Conservation (phyloP, 352 stramenopile species). For the Albugo laibachii region DNA sequence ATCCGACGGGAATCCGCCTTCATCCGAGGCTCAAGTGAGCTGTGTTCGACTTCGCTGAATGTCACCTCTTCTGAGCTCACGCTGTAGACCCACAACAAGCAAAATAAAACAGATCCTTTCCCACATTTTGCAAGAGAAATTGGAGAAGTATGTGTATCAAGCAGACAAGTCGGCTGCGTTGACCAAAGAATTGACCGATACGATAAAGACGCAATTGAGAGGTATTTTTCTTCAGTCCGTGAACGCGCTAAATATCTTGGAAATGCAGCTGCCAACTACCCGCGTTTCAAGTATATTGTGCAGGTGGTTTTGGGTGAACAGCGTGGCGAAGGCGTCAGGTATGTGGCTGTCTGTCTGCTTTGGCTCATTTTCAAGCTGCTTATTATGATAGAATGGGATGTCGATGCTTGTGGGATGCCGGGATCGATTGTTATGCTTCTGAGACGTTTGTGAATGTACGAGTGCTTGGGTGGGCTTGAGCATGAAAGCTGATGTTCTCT, state of each 20-base stretch:
- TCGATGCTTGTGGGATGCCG: constrained; percentile 79
- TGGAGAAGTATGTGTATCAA: constrained; percentile 39
- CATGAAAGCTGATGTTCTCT: not conserved
- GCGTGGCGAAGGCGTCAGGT: constrained; percentile 69
- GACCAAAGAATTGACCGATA: constrained; percentile 76
- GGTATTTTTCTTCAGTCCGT: constrained; percentile 11
- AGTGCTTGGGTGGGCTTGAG: not conserved
- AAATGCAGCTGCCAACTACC: constrained; percentile 28
- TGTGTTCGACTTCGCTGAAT: too few species aligned
- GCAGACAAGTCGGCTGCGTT: constrained; percentile 49
- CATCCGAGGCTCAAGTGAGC: too few species aligned
- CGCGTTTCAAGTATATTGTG: constrained; percentile 81
- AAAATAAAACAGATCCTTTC: constrained; percentile 66
- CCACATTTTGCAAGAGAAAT: constrained; percentile 42
- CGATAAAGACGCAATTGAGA: constrained; percentile 69
- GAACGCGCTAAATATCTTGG: not conserved
- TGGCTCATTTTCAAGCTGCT: not conserved
- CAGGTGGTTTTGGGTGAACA: constrained; percentile 83
- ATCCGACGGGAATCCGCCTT: too few species aligned
- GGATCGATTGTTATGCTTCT: constrained; percentile 78
- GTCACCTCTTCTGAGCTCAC: too few species aligned
- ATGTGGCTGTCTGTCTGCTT: not conserved
- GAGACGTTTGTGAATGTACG: constrained; percentile 79
- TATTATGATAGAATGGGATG: constrained; percentile 53
- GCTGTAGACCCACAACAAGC: constrained; percentile 32